Conservation (phyloP, 805 yeast species). For the Myxozyma lipomycoides region DNA sequence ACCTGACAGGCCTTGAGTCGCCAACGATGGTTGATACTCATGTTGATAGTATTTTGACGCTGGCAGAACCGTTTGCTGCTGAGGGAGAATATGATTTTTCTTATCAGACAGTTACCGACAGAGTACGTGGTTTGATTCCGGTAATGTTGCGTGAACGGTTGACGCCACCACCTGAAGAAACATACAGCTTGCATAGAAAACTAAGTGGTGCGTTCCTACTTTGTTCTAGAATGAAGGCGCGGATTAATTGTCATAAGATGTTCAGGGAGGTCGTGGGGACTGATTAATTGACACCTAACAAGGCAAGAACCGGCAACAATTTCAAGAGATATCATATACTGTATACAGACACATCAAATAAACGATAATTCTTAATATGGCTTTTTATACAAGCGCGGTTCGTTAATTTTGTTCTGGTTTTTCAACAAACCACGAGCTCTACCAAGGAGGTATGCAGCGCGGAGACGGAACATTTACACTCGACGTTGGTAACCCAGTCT, state of each 20-base stretch:
- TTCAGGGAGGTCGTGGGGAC: slow-evolving; percentile 70
- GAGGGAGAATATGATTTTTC: slow-evolving; percentile 64
- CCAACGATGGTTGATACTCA: slow-evolving; percentile 83
- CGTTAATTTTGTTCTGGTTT: too few species aligned
- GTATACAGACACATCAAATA: too few species aligned
- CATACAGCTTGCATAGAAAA: slow-evolving; percentile 92
- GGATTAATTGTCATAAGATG: slow-evolving; percentile 72
- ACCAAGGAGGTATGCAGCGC: too few species aligned
- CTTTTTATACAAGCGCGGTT: too few species aligned
- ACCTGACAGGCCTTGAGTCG: slow-evolving; percentile 86
- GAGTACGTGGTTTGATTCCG: slow-evolving; percentile 83
- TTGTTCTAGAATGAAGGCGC: slow-evolving; percentile 80
- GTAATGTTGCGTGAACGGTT: slow-evolving; percentile 87
- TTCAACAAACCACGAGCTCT: too few species aligned
- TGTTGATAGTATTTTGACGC: slow-evolving; percentile 78
- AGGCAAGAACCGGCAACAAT: too few species aligned
- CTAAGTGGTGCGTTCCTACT: slow-evolving; percentile 89
- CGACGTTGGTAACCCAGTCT: too few species aligned
- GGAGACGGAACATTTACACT: too few species aligned
- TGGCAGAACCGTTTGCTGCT: slow-evolving; percentile 87
- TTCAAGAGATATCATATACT: too few species aligned
- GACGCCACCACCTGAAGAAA: slow-evolving; percentile 97
- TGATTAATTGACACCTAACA: not conserved
- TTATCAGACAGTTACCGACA: slow-evolving; percentile 85
- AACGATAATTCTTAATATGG: too few species aligned